phyloP scores from a whole-genome alignment of 2,329 filamentous ascomycete species.

The Metarhizium album region DNA sequence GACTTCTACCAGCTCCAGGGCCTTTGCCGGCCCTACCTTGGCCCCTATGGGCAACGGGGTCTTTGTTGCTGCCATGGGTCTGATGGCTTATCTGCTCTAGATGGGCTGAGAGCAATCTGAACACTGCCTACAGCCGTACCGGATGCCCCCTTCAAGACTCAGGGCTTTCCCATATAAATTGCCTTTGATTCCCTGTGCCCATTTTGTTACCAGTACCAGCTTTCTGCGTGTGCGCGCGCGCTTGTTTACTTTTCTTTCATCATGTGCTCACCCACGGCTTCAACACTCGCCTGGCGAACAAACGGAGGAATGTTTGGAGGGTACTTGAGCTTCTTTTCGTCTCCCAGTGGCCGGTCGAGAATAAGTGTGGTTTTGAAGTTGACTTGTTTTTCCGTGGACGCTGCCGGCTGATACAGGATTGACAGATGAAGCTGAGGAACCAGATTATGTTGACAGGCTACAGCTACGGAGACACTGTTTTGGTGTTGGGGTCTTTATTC shows the following conservation, averaged over 20 bases:
- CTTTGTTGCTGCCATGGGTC: slow-evolving; percentile 38
- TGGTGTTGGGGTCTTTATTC: slow-evolving; percentile 16
- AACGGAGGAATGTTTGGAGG: slow-evolving; percentile 13
- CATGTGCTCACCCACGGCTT: slow-evolving; percentile 3
- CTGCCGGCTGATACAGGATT: background rate
- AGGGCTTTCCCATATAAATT: background rate
- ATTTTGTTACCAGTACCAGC: slow-evolving; percentile 20
- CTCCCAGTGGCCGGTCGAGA: slow-evolving; percentile 2
- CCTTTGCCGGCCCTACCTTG: slow-evolving; percentile 29
- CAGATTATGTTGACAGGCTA: slow-evolving; percentile 4
- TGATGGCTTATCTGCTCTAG: slow-evolving; percentile 43
- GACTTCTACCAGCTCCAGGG: slow-evolving; percentile 15
- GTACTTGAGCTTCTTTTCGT: slow-evolving; percentile 8
- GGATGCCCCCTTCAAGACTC: slow-evolving; percentile 5
- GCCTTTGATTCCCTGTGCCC: slow-evolving; percentile 21
- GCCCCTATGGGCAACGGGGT: slow-evolving; percentile 32
- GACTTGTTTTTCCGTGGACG: background rate
- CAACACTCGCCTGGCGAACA: slow-evolving; percentile 9
- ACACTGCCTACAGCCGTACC: background rate
- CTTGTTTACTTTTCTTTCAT: background rate
- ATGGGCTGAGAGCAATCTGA: slow-evolving; percentile 1
- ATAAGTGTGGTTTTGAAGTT: background rate
- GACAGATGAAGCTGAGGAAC: background rate
- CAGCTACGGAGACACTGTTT: slow-evolving; percentile 6
- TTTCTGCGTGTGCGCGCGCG: slow-evolving; percentile 15